Percentiles rank a stretch among this genome's conserved stretches.
These are phyloP conservation scores for Coemansia sp. DNA, from an alignment of 192 early-diverging fungal species.

Conservation along the genomic window DNA sequence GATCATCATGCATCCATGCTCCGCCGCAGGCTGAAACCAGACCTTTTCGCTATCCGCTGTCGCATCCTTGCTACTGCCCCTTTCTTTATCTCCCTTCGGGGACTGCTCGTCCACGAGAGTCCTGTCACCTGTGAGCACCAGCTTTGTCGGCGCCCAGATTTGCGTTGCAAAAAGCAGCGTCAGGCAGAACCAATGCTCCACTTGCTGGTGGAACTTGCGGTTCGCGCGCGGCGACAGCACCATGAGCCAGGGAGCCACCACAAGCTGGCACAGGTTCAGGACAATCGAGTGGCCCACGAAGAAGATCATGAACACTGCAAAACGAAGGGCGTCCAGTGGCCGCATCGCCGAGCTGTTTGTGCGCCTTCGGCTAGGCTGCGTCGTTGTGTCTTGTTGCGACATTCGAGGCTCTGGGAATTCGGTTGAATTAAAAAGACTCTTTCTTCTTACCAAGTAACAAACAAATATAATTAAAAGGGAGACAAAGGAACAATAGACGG, in stretches of 20 bases:
- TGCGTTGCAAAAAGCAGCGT: slow-evolving; percentile 40
- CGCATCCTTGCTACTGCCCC: slow-evolving; percentile 15
- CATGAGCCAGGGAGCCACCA: slow-evolving; percentile 33
- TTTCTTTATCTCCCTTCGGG: not conserved
- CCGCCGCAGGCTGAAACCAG: slow-evolving; percentile 45
- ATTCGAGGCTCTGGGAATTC: slow-evolving; percentile 3
- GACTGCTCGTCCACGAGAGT: slow-evolving; percentile 10
- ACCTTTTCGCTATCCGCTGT: slow-evolving; percentile 20
- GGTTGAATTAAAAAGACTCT: not conserved
- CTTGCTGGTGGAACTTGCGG: slow-evolving; percentile 55
- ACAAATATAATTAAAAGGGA: not conserved
- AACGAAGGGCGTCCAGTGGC: slow-evolving; percentile 23
- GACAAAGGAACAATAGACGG: no score
- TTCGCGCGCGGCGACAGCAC: slow-evolving; percentile 17
- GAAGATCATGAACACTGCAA: slow-evolving; percentile 32
- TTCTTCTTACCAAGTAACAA: not conserved
- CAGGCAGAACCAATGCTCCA: slow-evolving; percentile 51
- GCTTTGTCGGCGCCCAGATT: slow-evolving; percentile 50
- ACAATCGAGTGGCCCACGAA: slow-evolving; percentile 45
- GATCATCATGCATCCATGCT: slow-evolving; percentile 49
- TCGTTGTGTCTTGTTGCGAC: slow-evolving; percentile 2
- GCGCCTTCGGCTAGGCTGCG: slow-evolving; percentile 14
- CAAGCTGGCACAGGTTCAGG: slow-evolving; percentile 50
- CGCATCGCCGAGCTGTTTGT: slow-evolving; percentile 52
- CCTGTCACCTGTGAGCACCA: slow-evolving; percentile 53